phyloP scores from a whole-genome alignment of 2,329 filamentous ascomycete species.

The Drechslera avenae region DNA sequence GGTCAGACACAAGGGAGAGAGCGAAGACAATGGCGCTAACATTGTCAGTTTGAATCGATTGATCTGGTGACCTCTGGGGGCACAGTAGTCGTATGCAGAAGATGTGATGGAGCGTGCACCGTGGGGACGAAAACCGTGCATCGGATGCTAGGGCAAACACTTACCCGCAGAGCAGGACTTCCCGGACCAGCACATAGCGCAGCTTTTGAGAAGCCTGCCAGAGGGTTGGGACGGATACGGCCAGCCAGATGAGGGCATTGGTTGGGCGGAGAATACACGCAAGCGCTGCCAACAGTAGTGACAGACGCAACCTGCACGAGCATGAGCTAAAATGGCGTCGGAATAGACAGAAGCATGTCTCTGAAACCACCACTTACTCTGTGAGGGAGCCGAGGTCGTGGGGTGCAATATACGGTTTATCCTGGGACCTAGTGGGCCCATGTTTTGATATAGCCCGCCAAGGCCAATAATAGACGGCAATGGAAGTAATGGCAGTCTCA shows the following conservation, averaged over 20 bases:
- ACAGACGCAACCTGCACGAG: constrained; percentile 52
- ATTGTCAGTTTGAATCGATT: constrained; percentile 24
- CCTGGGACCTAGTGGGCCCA: constrained; percentile 22
- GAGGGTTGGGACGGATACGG: constrained; percentile 63
- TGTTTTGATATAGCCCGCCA: constrained; percentile 62
- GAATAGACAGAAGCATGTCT: constrained; percentile 6
- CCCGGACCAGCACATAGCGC: constrained; percentile 62
- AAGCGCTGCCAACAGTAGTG: constrained; percentile 75
- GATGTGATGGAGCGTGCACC: constrained; percentile 8
- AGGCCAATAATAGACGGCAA: constrained; percentile 83
- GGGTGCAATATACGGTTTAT: constrained; percentile 41
- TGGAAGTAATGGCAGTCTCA: constrained; percentile 83
- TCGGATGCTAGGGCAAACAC: constrained; percentile 24
- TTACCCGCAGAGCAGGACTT: constrained; percentile 66
- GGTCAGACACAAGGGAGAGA: constrained; percentile 71
- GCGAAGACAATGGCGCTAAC: constrained; percentile 62
- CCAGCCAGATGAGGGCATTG: constrained; percentile 83
- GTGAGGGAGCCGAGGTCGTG: constrained; percentile 34
- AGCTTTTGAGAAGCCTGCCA: constrained; percentile 52
- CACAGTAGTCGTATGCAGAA: constrained; percentile 10
- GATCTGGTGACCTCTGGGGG: constrained; percentile 18
- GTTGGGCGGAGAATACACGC: constrained; percentile 89
- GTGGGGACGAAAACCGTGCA: constrained; percentile 15
- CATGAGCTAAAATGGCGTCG: constrained; percentile 26
- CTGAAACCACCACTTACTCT: constrained; percentile 32